phyloP scores from a whole-genome alignment of 805 yeast species.

The Candida nonsorbophila region DNA sequence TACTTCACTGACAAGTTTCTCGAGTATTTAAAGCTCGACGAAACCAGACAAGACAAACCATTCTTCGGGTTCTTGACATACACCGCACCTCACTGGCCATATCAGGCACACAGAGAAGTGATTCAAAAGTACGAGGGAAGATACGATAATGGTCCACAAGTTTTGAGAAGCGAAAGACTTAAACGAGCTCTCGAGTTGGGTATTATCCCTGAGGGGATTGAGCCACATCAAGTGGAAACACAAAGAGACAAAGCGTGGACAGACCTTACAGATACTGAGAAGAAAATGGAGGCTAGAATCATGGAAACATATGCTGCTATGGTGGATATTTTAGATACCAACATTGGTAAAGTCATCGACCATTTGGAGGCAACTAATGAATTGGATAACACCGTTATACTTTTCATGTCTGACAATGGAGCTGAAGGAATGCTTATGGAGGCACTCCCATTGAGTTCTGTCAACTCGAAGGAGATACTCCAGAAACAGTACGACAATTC shows the following conservation, averaged over 20 bases:
- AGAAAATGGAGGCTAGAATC: constrained; percentile 31
- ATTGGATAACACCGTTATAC: constrained; percentile 49
- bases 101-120: constrained; percentile 49
- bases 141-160: constrained; percentile 46
- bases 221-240: constrained; percentile 41
- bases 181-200: constrained; percentile 40
- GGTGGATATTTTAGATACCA: constrained; percentile 51
- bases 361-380: constrained; percentile 38
- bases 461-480: constrained; percentile 10
- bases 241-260: constrained; percentile 39
- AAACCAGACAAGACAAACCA: constrained; percentile 38
- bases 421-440: constrained; percentile 59
- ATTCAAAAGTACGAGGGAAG: constrained; percentile 44
- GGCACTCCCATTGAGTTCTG: constrained; percentile 37
- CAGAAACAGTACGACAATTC: constrained; percentile 36
- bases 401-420: constrained; percentile 61
- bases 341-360: constrained; percentile 45
- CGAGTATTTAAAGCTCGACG: constrained; percentile 22
- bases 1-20: constrained; percentile 41
- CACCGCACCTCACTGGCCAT: constrained; percentile 67
- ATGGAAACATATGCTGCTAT: constrained; percentile 63
- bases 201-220: constrained; percentile 37
- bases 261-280: constrained; percentile 34
- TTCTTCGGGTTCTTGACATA: constrained; percentile 51
- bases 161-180: constrained; percentile 34